Evolutionary conservation across 257 asterid genomes (phyloP), one percentile per base, ranked within the genome.

Genomic region (Verbascum thapsus): DNA sequence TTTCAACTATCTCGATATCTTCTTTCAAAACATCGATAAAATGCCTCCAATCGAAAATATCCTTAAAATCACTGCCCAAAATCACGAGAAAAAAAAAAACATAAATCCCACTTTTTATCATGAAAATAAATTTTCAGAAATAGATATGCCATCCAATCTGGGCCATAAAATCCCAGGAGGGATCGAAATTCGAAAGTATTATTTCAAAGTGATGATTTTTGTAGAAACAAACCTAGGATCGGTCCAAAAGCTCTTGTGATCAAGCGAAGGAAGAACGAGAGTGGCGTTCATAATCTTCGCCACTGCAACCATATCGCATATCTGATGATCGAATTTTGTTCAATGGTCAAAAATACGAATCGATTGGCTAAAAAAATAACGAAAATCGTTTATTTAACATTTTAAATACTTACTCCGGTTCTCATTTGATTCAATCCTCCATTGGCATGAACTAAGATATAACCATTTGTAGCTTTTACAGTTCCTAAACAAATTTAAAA

Each of bases 391-490:
- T n/a, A 34, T 5, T 12, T 30, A 13, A 38, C 0, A n/a, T 64
- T n/a, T 18, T 11, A 43, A 66, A 0, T 16, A 38, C 97, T 81
- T 64, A 92, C 99, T 30, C 99, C 99, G 13, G 94, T 87, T 73
- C 96, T 73, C 99, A 92, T 92, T 70, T 92, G 99, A 80, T 92
- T 89, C 77, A 92, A 38, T 63, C 99, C 99, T 15, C 99, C 99
- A 62, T 92, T 92, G 3, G 99, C 99, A 65, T 89, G 94, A 64
- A 85, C 88, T 53, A 92, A 37, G 12, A 92, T 68, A 38, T 92
- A 92, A 34, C 99, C 99, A 26, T 85, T 89, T 6, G 96, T 81
- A 15, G n/a, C 58, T 7, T 81, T 50, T 22, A 74, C 74, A 3
- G 72, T 63, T 64, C 81, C 98, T 91, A 83, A 18, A 67, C 15